phyloP scores from a whole-genome alignment of 2,329 filamentous ascomycete species.

The Fusarium nodosum region DNA sequence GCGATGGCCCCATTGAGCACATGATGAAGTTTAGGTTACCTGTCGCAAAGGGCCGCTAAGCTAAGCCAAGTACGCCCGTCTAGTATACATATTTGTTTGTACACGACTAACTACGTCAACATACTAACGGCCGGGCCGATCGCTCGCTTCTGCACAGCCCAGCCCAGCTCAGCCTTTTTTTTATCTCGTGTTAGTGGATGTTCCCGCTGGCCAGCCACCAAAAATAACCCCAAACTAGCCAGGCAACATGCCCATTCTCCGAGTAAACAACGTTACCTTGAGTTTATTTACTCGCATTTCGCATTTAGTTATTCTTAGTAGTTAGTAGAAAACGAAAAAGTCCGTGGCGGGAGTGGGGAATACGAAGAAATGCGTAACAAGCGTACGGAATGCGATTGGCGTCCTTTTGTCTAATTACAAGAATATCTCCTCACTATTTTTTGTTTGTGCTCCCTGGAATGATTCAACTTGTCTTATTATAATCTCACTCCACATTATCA shows the following conservation, averaged over 20 bases:
- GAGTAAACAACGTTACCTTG: constrained; percentile 12
- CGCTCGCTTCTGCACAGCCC: background rate
- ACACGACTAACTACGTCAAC: background rate
- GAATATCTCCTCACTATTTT: background rate
- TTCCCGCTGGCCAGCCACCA: constrained; percentile 10
- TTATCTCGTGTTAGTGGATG: constrained; percentile 26
- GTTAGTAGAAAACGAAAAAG: background rate
- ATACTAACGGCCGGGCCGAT: constrained; percentile 4
- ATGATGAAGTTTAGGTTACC: background rate
- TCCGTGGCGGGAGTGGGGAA: background rate
- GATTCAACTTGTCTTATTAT: constrained; percentile 11
- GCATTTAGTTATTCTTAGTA: background rate
- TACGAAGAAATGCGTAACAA: constrained; percentile 8
- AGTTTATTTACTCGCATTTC: background rate
- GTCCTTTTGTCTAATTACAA: constrained; percentile 26
- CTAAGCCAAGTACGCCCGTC: background rate
- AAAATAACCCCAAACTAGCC: constrained; percentile 12
- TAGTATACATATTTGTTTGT: background rate
- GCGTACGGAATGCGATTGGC: constrained; percentile 12
- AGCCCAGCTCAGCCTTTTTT: constrained; percentile 2
- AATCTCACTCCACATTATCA: constrained; percentile 4
- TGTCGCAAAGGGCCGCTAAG: background rate
- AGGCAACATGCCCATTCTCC: background rate
- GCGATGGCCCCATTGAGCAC: background rate
- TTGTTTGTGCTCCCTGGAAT: constrained; percentile 6